phyloP scores from a whole-genome alignment of 352 stramenopile species.

The Thraustochytrium sp. region DNA sequence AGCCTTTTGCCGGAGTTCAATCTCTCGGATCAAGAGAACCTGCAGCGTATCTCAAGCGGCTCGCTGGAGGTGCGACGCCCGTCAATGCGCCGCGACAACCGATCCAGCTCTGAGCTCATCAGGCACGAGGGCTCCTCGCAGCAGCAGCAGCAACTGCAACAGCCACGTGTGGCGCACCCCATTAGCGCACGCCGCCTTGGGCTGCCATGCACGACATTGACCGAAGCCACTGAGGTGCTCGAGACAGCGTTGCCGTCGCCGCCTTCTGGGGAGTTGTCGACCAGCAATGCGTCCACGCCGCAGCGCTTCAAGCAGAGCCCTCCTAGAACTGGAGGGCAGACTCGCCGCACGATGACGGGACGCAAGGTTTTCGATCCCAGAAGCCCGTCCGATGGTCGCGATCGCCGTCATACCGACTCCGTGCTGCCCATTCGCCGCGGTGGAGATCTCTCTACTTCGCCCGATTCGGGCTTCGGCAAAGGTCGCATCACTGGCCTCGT shows the following conservation, averaged over 20 bases:
- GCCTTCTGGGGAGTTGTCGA: no score
- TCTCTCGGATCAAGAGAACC: not conserved
- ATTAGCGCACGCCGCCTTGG: not conserved
- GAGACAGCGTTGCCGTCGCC: no score
- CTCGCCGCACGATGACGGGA: not conserved
- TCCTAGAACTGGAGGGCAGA: no score
- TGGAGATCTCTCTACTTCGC: not conserved
- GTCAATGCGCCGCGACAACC: not conserved
- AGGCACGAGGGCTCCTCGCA: not conserved
- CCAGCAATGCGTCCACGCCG: no score
- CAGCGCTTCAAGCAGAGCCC: no score
- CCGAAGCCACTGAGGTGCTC: no score
- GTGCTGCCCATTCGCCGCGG: not conserved
- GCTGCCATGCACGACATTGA: no score
- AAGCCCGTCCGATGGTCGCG: not conserved
- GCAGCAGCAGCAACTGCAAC: not conserved
- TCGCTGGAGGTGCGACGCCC: not conserved
- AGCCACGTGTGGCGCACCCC: not conserved
- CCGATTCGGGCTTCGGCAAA: not conserved
- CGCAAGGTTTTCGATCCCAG: not conserved
- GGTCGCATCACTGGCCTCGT: not conserved
- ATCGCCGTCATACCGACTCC: not conserved
- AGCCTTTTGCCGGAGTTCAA: not conserved
- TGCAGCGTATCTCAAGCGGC: not conserved
- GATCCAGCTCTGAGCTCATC: not conserved